Evolutionary conservation across 768 basidiomycete species (phyloP), one percentile per base, ranked within the genome.

Genomic region (Mycena sanguinolenta): DNA sequence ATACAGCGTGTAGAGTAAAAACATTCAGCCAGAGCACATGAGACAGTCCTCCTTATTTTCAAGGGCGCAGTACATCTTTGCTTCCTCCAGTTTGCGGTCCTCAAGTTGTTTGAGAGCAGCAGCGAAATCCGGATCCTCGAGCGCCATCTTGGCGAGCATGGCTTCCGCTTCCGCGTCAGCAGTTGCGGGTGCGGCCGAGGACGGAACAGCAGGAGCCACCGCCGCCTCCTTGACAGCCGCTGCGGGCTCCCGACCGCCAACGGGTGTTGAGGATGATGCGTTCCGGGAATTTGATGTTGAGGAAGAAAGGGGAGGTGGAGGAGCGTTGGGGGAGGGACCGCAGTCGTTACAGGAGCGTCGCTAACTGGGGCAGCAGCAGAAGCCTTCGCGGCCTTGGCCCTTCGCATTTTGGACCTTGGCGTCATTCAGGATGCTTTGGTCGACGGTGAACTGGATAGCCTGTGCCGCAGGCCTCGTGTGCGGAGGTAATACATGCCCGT

Each of bases 1-100:
- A 39, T 50, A 32, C 54, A 63, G 25, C 23, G 32, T 17, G 59
- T 53, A 53, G 32, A 17, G 60, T 23, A 53, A 17, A n/a, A 21
- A 9, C 44, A 16, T 30, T 70, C 30, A 95, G 63, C 91, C 93
- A 72, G 94, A 95, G 82, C 95, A 95, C 95, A 96, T 96, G 79
- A 96, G 75, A 77, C 95, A 97, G 0, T 94, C 95, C 66, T 97
- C 96, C 86, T 96, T 96, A 82, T 97, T 97, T 81, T 97, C 95
- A 46, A 97, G 75, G 65, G 94, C 95, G 77, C 96, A 97, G 78
- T 87, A 81, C 65, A 96, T 79, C 81, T 92, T 91, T 5, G 91
- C 96, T 65, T 94, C 91, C 79, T 94, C 96, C 3, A 89, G 81
- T 81, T 95, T 91, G 17, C 92, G 88, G 57, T 91, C 89, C 72